Base-by-base conservation (phyloP, 441 rosid genomes). In the Jatropha multifida region DNA sequence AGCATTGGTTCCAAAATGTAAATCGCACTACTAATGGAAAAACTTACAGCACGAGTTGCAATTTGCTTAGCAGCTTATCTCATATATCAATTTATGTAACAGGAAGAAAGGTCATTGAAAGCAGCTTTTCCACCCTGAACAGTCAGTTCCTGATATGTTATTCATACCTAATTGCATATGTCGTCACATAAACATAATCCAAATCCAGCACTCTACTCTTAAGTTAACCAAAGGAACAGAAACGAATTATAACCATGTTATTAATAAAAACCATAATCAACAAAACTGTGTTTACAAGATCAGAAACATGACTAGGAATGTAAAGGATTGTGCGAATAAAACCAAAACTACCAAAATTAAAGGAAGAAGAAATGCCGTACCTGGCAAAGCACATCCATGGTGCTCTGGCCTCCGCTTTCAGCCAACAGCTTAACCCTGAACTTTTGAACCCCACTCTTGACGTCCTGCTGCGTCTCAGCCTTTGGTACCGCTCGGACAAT, bases 321-420 rank as follows among this genome's bases (percentile, higher is more conserved):
- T 3, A 26, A 61, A 69, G 40, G 10, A 58, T 6, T n/a, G 10
- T 14, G 15, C 41, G 10, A 27, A 32, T n/a, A 15, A 14, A 48
- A 67, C 65, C 7, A 60, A 63, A 58, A 6, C 15, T 15, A 72
- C 46, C 54, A 63, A 32, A 32, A 32, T 32, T 32, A 32, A 32
- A 32, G 32, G 32, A 32, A 32, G 32, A 26, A 51, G 7, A 10
- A 0, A 4, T 10, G 55, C 13, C 0, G 27, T 75, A 96, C 99
- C 97, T 96, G 97, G 78, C 97, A 96, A 81, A 94, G 94, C 37
- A 96, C 93, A 81, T 96, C 99, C 83, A 91, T 89, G 46, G 91
- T 91, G 82, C 90, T 89, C 80, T 91, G 97, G 56, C 97, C 94
- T 15, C 87, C 91, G 32, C 88, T 86, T 82, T 96, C 99, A 69